Evolutionary conservation across 495 filamentous ascomycete species (phyloP).

Genomic region (Penicillium alfredii): DNA sequence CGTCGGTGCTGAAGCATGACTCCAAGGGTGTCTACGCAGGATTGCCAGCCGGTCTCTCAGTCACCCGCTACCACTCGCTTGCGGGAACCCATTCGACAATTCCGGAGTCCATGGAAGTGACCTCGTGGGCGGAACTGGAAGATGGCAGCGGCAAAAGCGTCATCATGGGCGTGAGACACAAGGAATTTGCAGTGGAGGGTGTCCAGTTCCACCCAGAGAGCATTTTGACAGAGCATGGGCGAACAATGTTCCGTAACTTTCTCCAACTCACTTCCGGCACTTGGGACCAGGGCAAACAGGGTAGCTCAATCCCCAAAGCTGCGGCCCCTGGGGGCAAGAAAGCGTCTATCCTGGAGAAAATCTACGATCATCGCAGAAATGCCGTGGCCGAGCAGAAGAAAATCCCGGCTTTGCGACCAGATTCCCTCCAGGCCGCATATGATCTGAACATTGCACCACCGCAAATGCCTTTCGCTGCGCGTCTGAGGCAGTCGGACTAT

Average conservation of each 20-base stretch:
- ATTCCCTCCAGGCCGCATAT: constrained; percentile 83
- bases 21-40: constrained; percentile 77
- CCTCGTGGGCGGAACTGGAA: constrained; percentile 71
- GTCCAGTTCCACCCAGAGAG: constrained; percentile 98
- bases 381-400: constrained; percentile 78
- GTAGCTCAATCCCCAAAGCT: constrained; percentile 17
- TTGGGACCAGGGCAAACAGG: constrained; percentile 71
- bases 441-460: constrained; percentile 78
- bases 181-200: constrained; percentile 80
- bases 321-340: constrained; percentile 48
- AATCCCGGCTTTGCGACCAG: constrained; percentile 75
- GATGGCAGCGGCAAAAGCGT: constrained; percentile 58
- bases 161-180: constrained; percentile 97
- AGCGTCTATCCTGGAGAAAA: constrained; percentile 80
- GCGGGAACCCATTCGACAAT: constrained; percentile 88
- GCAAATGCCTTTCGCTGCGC: constrained; percentile 72
- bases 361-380: constrained; percentile 77
- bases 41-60: constrained; percentile 68
- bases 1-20: constrained; percentile 83
- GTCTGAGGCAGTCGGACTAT: constrained; percentile 74
- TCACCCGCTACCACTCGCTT: constrained; percentile 95
- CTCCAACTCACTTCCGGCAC: constrained; percentile 79
- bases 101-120: constrained; percentile 79
- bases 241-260: constrained; percentile 88
- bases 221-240: constrained; percentile 85